Evolutionary conservation across 1,139 yeast species (phyloP), one percentile per base, ranked within the genome.

Genomic region (Yamadazyma membranifaciens): DNA sequence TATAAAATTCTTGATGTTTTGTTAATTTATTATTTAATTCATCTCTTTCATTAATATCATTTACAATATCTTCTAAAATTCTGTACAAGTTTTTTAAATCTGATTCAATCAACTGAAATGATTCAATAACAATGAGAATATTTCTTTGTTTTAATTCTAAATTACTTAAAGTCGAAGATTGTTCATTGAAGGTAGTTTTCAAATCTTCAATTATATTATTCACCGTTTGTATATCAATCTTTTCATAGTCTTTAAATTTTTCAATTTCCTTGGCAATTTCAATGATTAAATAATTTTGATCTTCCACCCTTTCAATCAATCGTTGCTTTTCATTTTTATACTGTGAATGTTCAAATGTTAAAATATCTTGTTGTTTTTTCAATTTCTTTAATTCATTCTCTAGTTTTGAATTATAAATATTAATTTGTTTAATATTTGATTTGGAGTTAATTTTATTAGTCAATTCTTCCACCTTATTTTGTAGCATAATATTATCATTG

Each of bases 361-460:
- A 63, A 16, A 69, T 62, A 50, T 85, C 89, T 55, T 87, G 95
- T 1, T 74, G 60, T 38, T 68, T 72, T 47, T 84, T 85, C 47
- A 87, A 67, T 46, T 73, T 71, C 49, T 82, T 76, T 48, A 88
- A 67, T 49, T 85, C 83, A 9, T 64, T 61, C 52, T 86, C 95
- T 9, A 87, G 65, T 42, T 77, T 72, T 13, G 70, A 59, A 52
- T 85, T 87, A 48, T 78, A 78, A 3, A 69, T 64, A 43, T 78
- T 77, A 15, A 83, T 67, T 34, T 76, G 75, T 36, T 74, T 70
- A 25, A 69, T 46, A 10, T 67, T 60, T n/a, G 67, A 57, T 42
- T 57, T 59, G 34, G 56, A 50, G 9, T 42, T 20, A 15, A 64
- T 49, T 42, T 52, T 52, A 12, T 47, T 45, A 37, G 56, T 61